Base-by-base conservation (phyloP, 208 protist species). In the Crithidia mellificae region DNA sequence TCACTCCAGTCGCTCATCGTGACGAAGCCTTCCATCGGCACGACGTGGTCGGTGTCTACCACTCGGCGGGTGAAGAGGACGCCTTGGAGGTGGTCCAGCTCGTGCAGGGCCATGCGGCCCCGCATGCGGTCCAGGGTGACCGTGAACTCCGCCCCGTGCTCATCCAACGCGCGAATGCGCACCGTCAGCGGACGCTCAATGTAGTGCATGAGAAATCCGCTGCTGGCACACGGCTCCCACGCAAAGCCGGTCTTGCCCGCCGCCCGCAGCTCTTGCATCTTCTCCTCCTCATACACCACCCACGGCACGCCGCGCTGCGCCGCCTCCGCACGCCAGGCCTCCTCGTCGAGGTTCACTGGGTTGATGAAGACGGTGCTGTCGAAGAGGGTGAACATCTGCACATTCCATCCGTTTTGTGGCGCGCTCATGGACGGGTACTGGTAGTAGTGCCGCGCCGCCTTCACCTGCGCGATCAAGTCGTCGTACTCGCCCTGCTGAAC, bases 201-300 rank as follows among this genome's bases (percentile, higher is more conserved):
- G 73, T 93, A 96, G 65, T 96, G 91, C 77, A 96, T 79, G 20
- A 94, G 62, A 63, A 92, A 94, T 54, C 85, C 83, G 75, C 89
- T 94, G 62, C 87, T 94, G 57, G 91, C 91, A 63, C 88, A 96
- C 34, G 91, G 88, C 80, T 96, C 91, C 89, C 91, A 96, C 20
- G 89, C 88, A 46, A 91, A 96, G 50, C 77, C 78, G 24, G 87
- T 95, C 61, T 81, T 77, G 22, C 80, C 72, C 14, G 68, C 69
- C 15, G 47, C 63, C 20, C 88, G 84, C 56, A 79, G 77, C 36
- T 76, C 67, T 0, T 63, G 71, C 72, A 93, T 75, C 73, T 85
- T 83, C 46, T 66, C 34, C 53, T 80, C 75, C 62, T 94, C 85
- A 25, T 74, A 82, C 43, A 57, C 62, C 20, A 78, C 50, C 49